Percentiles rank a stretch among this genome's conserved stretches.
phyloP scores from a whole-genome alignment of 805 yeast genomes.

The Cyberlindnera sargentensis region DNA sequence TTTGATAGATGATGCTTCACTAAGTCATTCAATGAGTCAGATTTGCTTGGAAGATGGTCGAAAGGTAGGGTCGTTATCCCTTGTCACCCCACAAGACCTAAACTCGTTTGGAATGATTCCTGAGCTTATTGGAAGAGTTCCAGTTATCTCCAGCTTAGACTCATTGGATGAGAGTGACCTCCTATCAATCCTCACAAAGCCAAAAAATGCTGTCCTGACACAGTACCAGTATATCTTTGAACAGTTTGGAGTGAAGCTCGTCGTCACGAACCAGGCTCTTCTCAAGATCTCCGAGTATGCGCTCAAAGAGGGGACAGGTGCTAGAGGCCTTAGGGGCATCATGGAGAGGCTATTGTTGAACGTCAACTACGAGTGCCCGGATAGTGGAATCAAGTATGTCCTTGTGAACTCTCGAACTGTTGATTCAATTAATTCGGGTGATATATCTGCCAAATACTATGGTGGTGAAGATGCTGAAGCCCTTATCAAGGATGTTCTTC shows the following conservation, averaged over 20 bases:
- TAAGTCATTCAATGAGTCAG: constrained; percentile 25
- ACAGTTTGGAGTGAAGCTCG: constrained; percentile 44
- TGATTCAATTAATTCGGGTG: constrained; percentile 28
- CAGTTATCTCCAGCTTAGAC: constrained; percentile 42
- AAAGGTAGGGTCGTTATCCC: constrained; percentile 34
- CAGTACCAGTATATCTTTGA: constrained; percentile 50
- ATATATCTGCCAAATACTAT: constrained; percentile 36
- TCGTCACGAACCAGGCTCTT: constrained; percentile 42
- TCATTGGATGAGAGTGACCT: constrained; percentile 40
- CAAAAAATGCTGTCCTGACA: constrained; percentile 44
- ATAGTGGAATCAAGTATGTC: constrained; percentile 45
- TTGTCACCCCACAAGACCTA: constrained; percentile 44
- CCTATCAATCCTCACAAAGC: constrained; percentile 44
- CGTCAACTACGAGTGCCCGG: constrained; percentile 54
- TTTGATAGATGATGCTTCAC: constrained; percentile 12
- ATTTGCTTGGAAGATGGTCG: constrained; percentile 32
- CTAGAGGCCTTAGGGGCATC: constrained; percentile 50
- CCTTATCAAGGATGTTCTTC: constrained; percentile 33
- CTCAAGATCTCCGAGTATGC: constrained; percentile 42
- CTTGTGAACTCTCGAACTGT: constrained; percentile 40
- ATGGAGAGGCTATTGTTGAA: constrained; percentile 44
- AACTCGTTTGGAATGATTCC: constrained; percentile 51
- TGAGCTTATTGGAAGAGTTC: constrained; percentile 53
- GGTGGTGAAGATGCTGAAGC: constrained; percentile 36
- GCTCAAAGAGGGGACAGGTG: constrained; percentile 49